phyloP scores from a whole-genome alignment of 768 basidiomycete species.

The Mycena latifolia region DNA sequence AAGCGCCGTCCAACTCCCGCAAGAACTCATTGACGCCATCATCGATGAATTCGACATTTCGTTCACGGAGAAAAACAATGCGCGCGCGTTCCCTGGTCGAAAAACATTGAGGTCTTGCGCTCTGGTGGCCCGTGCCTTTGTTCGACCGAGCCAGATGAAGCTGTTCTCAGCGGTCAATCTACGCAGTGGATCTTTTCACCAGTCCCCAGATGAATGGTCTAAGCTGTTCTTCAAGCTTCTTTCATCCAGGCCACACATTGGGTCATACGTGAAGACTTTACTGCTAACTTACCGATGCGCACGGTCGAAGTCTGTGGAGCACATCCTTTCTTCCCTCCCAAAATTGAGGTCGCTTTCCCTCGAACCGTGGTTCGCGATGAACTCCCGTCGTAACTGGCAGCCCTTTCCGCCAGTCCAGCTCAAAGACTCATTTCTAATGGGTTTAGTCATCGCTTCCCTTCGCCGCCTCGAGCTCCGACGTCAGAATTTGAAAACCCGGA shows the following conservation, averaged over 20 bases:
- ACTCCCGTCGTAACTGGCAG: neutral
- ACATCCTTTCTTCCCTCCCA: constrained; percentile 1
- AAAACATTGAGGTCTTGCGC: no score
- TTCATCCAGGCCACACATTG: neutral
- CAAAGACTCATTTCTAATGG: neutral
- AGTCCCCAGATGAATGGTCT: no score
- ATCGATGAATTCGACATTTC: no score
- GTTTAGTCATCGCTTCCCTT: neutral
- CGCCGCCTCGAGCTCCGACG: neutral
- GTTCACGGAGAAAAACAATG: no score
- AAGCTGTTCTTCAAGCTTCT: constrained; percentile 1
- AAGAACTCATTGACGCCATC: no score
- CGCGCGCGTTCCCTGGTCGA: no score
- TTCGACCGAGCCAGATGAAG: no score
- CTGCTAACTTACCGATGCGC: neutral
- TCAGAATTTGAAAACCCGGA: neutral
- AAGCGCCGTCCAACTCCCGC: no score
- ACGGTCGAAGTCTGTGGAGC: constrained; percentile 4
- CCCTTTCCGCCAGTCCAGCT: neutral
- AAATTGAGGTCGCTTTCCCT: neutral
- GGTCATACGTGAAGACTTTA: neutral
- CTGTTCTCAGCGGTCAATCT: no score
- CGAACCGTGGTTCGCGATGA: no score
- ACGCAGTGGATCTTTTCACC: no score
- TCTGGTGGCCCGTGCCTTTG: no score